Percentiles rank a stretch among this genome's conserved stretches.
Conservation (phyloP, 129 eudicot genomes). For the Gnaphalium uliginosum region DNA sequence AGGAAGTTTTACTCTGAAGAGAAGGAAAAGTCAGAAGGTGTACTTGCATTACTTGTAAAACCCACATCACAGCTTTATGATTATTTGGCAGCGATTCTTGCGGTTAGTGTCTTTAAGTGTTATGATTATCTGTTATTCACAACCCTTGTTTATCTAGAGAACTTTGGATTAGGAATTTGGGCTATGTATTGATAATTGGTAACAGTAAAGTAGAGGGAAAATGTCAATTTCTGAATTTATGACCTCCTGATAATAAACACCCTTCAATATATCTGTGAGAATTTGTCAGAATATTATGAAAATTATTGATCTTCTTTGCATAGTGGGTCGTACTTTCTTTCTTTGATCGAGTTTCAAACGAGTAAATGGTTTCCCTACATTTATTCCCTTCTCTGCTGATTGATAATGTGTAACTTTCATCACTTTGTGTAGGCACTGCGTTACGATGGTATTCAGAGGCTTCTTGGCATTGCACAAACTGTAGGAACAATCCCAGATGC, state of each 20-base stretch:
- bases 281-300: background rate
- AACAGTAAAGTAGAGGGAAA: no score
- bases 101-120: constrained; percentile 51
- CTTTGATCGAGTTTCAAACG: background rate
- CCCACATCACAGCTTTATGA: constrained; percentile 58
- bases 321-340: background rate
- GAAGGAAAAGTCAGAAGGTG: constrained; percentile 77
- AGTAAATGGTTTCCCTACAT: constrained; percentile 17
- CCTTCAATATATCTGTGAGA: background rate
- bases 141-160: background rate
- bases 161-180: background rate
- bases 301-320: background rate
- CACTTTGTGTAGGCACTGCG: constrained; percentile 50
- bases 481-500: constrained; percentile 64
- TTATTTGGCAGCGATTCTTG: constrained; percentile 58
- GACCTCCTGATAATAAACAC: no score
- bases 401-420: constrained; percentile 9
- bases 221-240: no score
- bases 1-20: constrained; percentile 79
- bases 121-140: background rate
- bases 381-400: background rate
- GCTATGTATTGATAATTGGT: background rate
- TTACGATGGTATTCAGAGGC: constrained; percentile 70
- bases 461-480: constrained; percentile 67
- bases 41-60: constrained; percentile 61